Evolutionary conservation across 225 moss, liverwort and hornwort genomes (phyloP).

Genomic region (Thuidium tamariscinum): DNA sequence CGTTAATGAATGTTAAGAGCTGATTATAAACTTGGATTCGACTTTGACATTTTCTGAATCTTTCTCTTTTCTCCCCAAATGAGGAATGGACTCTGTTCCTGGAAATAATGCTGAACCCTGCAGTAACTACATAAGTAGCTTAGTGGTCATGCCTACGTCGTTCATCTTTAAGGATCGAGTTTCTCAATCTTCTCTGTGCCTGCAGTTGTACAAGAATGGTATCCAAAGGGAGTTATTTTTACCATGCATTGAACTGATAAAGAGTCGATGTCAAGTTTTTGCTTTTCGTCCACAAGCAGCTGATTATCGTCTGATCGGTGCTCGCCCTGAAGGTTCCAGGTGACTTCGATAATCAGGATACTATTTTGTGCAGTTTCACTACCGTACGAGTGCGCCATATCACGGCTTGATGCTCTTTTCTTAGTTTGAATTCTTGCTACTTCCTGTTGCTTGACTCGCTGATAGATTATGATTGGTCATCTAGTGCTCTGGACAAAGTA

Average conservation of each 20-base stretch:
- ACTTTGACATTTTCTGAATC: background rate
- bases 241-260: constrained; percentile 68
- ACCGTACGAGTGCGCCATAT: background rate
- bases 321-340: constrained; percentile 56
- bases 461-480: background rate
- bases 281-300: constrained; percentile 49
- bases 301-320: constrained; percentile 69
- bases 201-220: constrained; percentile 76
- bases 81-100: background rate
- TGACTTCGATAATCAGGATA: background rate
- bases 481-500: constrained; percentile 53
- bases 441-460: background rate
- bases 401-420: background rate
- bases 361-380: background rate
- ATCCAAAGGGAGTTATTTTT: constrained; percentile 67
- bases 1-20: background rate
- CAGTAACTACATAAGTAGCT: background rate
- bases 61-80: background rate
- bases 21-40: background rate
- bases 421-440: background rate
- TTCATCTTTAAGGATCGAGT: background rate
- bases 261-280: constrained; percentile 56
- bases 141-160: background rate
- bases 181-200: background rate
- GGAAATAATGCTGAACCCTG: background rate